Evolutionary conservation across 768 basidiomycete genomes (phyloP), one percentile per base, ranked within the genome.

Genomic region (Dioszegia crocea): DNA sequence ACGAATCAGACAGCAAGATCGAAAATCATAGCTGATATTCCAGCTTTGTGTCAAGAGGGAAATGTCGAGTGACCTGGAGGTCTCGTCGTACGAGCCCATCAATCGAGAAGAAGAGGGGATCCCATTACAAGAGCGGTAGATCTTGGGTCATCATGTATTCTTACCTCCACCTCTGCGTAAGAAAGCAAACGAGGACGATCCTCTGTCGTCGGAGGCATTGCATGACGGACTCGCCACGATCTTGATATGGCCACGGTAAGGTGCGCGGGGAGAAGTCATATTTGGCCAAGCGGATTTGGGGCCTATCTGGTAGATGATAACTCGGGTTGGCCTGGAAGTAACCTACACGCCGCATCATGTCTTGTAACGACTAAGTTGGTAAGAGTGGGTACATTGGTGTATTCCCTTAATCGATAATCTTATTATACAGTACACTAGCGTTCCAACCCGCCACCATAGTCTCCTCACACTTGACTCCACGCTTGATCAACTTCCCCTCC

Each of bases 381-480:
- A n/a, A n/a, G n/a, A n/a, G n/a, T n/a, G n/a, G n/a, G n/a, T n/a
- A n/a, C n/a, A n/a, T n/a, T n/a, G n/a, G n/a, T n/a, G n/a, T n/a
- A n/a, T n/a, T n/a, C n/a, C n/a, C n/a, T n/a, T n/a, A 72, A 16
- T 70, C 65, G 26, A 76, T 48, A n/a, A 78, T 71, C 63, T 76
- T 76, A 70, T 77, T 78, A 55, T 78, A 80, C 19, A 79, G 67
- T 4, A 73, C 77, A 6, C 73, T 75, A 3, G 72, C 71, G 30
- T 76, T 77, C 23, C 71, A 77, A 0, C 78, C 79, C 4, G 78
- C 76, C 36, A 72, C 68, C 24, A 77, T 68, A 0, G 68, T 69
- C 60, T 80, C 76, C 53, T 77, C 76, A 17, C 74, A 72, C 39
- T 61, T 63, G 36, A 74, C 71, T 21, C 68, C 67, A 24, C 75